Percentiles rank a stretch among this genome's conserved stretches.
Conservation (phyloP, 345 rosid species). For the Eucalyptus sp. region DNA sequence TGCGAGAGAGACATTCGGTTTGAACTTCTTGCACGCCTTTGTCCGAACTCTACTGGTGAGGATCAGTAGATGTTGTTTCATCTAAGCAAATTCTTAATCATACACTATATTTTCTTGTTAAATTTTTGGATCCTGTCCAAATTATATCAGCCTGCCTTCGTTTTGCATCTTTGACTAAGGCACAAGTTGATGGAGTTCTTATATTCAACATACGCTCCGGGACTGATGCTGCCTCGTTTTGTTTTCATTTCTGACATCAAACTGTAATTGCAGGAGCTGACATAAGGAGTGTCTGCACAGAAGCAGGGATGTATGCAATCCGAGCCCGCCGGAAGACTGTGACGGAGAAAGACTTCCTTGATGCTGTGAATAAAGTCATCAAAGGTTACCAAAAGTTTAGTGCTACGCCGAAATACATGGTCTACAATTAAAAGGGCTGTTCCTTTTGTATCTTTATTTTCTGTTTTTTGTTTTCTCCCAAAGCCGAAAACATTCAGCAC, state of each 20-base stretch:
- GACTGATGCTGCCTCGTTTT: not conserved
- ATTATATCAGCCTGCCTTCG: not conserved
- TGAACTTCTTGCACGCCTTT: conserved; percentile 88
- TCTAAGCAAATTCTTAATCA: not conserved
- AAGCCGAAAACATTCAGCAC: not conserved
- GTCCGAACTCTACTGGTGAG: conserved; percentile 87
- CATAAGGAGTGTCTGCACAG: conserved; percentile 92
- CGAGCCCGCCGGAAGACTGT: conserved; percentile 88
- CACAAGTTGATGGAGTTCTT: not conserved
- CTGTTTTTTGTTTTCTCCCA: not conserved
- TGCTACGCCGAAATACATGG: conserved; percentile 94
- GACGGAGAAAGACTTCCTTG: conserved; percentile 91
- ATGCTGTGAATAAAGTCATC: conserved; percentile 96
- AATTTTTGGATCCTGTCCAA: not conserved
- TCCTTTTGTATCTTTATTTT: not conserved
- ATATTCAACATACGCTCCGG: not conserved
- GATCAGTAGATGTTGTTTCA: not conserved
- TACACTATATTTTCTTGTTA: not conserved
- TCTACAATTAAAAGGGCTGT: conserved; percentile 39
- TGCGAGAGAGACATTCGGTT: conserved; percentile 87
- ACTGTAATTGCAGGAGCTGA: conserved; percentile 59
- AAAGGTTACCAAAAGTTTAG: conserved; percentile 96
- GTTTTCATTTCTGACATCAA: not conserved
- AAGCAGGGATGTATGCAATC: conserved; percentile 94
- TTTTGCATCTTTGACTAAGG: not conserved